Base-by-base conservation (phyloP, 2,329 filamentous ascomycete species). In the Fusarium sp. region DNA sequence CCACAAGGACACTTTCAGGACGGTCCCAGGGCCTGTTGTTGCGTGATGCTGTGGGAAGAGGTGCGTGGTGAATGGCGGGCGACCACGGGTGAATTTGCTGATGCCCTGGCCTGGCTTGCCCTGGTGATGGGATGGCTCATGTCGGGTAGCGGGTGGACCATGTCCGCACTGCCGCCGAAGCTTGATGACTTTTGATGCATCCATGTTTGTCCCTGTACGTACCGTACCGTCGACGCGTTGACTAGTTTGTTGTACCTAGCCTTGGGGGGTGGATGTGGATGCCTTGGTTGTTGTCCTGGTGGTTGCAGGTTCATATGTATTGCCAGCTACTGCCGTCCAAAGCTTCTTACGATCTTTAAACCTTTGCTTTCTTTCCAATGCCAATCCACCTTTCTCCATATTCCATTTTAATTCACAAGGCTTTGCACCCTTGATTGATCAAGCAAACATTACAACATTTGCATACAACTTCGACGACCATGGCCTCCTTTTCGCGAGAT, bases 401-500 rank as follows among this genome's bases (percentile, higher is more conserved):
- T 61, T 53, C 57, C 29, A 44, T 71, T 67, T 64, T 71, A 60
- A 71, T 71, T 33, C 46, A 62, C n/a, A 31, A 61, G 10, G 53
- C 53, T 53, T 10, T 61, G 35, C 49, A 40, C 12, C 46, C 46
- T 66, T 64, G 31, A 68, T 51, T 55, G 46, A 53, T 20, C 46
- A 53, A 53, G 11, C 46, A 53, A 53, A 31, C 35, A 46, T 14
- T 31, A 33, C 20, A 46, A 40, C 33, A 29, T 51, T 31, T 38
- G 29, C 27, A 67, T 27, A 70, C 49, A 42, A 42, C 31, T 46
- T 40, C 51, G 31, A 64, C 49, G 33, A 64, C 46, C 49, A 79
- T 79, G 77, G 68, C 77, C n/a, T 77, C 77, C 53, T 78, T 76
- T 49, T 72, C 73, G 17, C 72, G 76, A 51, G 74, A 78, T 24